Base-by-base conservation (phyloP, 371 early-diverging fungal genomes). In the Syncephalastrum contaminatum region DNA sequence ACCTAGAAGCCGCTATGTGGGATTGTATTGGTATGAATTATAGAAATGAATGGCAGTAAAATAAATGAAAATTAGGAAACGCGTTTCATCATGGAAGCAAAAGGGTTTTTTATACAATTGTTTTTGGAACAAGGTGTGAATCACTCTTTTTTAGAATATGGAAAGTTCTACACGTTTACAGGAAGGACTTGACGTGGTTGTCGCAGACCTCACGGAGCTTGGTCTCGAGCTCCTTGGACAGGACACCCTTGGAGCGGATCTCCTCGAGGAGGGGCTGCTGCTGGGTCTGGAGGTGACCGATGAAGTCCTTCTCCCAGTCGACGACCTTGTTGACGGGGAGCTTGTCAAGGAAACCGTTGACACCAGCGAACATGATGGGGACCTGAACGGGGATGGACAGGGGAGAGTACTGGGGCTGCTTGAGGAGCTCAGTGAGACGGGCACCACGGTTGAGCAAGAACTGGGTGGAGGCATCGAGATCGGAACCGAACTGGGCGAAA, bases 401-500 rank as follows among this genome's bases (percentile, higher is more conserved):
- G 42, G 97, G 96, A 69, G 78, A 77, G 88, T 93, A 95, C 81
- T 96, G 96, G 62, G 90, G 88, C 80, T 95, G 96, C 89, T 84
- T 93, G 67, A 97, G 81, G 70, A 97, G 81, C 84, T 97, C 97
- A 50, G 96, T 95, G 43, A 97, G 84, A 81, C 97, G 95, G 64
- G 95, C 94, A 85, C 97, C 97, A 86, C 97, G 93, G 89, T 95
- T 95, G 62, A 97, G 80, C 83, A 91, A 75, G 91, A 94, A 96
- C 81, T 96, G 96, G 57, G 97, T 97, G 66, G 96, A 94, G 67
- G 96, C 95, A 81, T 97, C 97, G 63, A 97, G 83, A 80, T 97
- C 97, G 59, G 95, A 94, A 76, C 97, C 97, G 83, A 97, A 96
- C 83, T 96, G 97, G 72, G 97, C 95, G 73, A 97, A 96, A 55